Evolutionary conservation across 2,329 filamentous ascomycete genomes (phyloP).

Genomic region (Sporothrix protearum): DNA sequence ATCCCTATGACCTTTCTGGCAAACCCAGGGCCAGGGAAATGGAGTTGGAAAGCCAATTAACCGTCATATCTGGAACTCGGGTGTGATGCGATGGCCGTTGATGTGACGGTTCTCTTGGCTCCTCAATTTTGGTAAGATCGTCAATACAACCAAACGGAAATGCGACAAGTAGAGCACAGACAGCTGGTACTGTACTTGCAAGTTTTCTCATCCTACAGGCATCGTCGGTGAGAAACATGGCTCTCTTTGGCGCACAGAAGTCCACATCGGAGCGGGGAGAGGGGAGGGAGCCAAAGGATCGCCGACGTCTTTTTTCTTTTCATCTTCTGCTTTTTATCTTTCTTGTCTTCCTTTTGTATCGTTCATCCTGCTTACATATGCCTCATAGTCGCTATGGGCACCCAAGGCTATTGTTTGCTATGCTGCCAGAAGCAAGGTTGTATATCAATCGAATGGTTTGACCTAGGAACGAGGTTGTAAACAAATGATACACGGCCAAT

Average conservation of each 20-base stretch:
- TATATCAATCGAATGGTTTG: too few relatives aligned
- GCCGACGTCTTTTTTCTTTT: too few relatives aligned
- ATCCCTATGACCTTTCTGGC: not conserved
- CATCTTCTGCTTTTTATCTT: not conserved
- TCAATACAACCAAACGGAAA: not conserved
- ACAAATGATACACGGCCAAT: not conserved
- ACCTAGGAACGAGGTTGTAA: too few relatives aligned
- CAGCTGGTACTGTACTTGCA: not conserved
- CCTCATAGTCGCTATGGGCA: too few relatives aligned
- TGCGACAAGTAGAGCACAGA: not conserved
- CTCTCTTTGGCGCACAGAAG: not conserved
- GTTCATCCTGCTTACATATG: not conserved
- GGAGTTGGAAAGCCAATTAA: not conserved
- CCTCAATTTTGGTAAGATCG: not conserved
- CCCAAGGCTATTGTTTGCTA: too few relatives aligned
- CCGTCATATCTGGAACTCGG: not conserved
- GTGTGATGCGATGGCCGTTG: not conserved
- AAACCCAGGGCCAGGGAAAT: not conserved
- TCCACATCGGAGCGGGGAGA: too few relatives aligned
- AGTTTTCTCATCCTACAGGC: not conserved
- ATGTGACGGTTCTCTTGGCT: not conserved
- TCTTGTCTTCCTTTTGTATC: too few relatives aligned
- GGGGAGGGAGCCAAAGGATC: slow-evolving; percentile 1
- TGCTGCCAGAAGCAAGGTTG: too few relatives aligned
- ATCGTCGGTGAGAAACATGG: not conserved